A percentile compares a stretch with the other conserved stretches of the same genome.
phyloP scores from a whole-genome alignment of 2,329 filamentous ascomycete species.

The Trichoderma pleuroti region DNA sequence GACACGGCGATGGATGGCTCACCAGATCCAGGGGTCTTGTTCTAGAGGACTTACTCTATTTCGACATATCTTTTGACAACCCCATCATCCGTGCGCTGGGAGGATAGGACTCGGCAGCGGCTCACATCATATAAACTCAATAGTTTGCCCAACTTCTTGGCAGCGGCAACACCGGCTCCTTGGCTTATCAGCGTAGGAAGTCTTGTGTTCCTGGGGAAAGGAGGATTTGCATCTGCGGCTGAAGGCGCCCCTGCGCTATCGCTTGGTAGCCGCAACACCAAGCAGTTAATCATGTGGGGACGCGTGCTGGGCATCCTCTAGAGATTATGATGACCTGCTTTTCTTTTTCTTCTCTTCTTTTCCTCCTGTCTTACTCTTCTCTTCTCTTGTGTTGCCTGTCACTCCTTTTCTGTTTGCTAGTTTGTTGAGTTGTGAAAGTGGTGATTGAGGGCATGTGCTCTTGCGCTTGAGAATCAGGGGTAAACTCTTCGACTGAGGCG shows the following conservation, averaged over 20 bases:
- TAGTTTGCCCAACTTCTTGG: not conserved
- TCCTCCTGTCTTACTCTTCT: not conserved
- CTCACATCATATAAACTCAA: not conserved
- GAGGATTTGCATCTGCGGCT: not conserved
- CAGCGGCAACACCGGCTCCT: not conserved
- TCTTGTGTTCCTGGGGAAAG: not conserved
- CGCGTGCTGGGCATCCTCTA: not conserved
- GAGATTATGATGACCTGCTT: not conserved
- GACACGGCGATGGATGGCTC: not conserved
- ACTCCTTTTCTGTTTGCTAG: not conserved
- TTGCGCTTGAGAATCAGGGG: not conserved
- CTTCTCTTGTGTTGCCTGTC: not conserved
- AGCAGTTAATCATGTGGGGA: not conserved
- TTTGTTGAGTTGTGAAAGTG: not conserved
- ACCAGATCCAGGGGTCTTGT: not conserved
- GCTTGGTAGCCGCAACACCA: not conserved
- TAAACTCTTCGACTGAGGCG: not conserved
- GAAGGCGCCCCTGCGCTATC: not conserved
- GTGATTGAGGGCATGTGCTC: not conserved
- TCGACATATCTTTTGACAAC: not conserved
- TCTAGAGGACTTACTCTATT: not conserved
- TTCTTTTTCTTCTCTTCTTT: not conserved
- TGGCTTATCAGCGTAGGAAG: not conserved
- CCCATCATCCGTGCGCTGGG: not conserved
- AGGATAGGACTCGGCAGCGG: not conserved